Evolutionary conservation across 768 basidiomycete species (phyloP).

Genomic region (Leccinum pellstonianum): DNA sequence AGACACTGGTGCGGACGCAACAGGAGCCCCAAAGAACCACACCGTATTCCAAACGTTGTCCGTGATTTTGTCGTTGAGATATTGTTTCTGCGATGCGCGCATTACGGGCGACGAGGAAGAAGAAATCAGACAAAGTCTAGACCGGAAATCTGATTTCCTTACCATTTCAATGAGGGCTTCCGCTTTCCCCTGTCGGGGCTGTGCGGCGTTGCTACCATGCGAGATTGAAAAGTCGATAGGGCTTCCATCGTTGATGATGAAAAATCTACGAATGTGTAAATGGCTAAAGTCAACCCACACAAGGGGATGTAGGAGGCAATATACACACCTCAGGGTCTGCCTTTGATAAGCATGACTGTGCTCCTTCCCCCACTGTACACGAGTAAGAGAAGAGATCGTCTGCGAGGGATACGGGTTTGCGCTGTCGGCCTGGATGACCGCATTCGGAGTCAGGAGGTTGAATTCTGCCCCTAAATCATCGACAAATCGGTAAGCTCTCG

Average conservation of each 20-base stretch:
- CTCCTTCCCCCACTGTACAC: background rate
- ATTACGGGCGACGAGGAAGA: background rate
- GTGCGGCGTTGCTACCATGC: background rate
- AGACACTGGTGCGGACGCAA: background rate
- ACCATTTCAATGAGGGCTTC: slow-evolving; percentile 1
- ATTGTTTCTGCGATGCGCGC: slow-evolving; percentile 1
- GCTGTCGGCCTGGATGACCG: background rate
- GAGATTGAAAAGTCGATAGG: slow-evolving; percentile 6
- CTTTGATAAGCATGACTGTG: background rate
- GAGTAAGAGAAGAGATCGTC: background rate
- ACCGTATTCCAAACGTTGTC: slow-evolving; percentile 7
- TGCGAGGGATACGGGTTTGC: slow-evolving; percentile 1
- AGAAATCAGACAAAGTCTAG: background rate
- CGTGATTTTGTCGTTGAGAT: slow-evolving; percentile 1
- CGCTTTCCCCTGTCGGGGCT: background rate
- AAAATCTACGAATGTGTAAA: background rate
- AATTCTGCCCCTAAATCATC: slow-evolving; percentile 6
- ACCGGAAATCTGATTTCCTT: background rate
- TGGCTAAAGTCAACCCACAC: background rate
- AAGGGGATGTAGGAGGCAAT: background rate
- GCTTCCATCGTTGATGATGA: slow-evolving; percentile 5
- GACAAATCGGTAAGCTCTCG: background rate
- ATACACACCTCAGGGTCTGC: slow-evolving; percentile 5
- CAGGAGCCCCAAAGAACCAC: slow-evolving; percentile 1
- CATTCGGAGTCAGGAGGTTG: slow-evolving; percentile 2